Evolutionary conservation across 2,329 filamentous ascomycete genomes (phyloP), one percentile per base, ranked within the genome.

Genomic region (Monosporascus sp.): DNA sequence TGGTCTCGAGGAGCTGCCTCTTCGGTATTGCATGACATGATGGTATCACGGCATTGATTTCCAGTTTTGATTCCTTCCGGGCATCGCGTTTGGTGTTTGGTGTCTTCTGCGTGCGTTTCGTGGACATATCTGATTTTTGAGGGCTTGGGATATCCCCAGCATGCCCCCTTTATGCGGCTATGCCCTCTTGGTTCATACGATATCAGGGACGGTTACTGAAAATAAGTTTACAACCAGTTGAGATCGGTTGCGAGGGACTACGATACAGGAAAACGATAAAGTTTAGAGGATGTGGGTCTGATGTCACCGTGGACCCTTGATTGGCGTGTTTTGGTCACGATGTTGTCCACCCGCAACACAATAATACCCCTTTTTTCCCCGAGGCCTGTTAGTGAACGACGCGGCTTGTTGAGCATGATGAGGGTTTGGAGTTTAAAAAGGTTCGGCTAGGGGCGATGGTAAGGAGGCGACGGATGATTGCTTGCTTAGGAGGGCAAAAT

Each of bases 11-110:
- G 24, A 54, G 49, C 38, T 38, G 55, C 5, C 48, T 45, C 59
- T 61, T 60, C 51, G 56, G 57, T 57, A 52, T 55, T 61, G 57
- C 61, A 63, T 65, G 59, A 57, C 60, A 64, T 57, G 51, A 58
- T 46, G 58, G 57, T 52, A 59, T 52, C 59, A 56, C 54, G 61
- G 57, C 56, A 61, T 60, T 61, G 56, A 54, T 49, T 53, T 61
- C 59, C 48, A 50, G 50, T 55, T 52, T 63, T 60, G 57, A 55
- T 62, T 61, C 59, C 62, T 58, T 52, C 58, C 61, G 52, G 61
- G 66, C 66, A 68, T 68, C 61, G 64, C 65, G 66, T 64, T 64
- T 49, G 66, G 65, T 61, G 64, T 66, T 66, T 66, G 57, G 61
- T 65, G 63, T 64, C 58, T 62, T 52, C 36, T 56, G 51, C 48